phyloP scores from a whole-genome alignment of 495 filamentous ascomycete species.

The Darksidea phi region DNA sequence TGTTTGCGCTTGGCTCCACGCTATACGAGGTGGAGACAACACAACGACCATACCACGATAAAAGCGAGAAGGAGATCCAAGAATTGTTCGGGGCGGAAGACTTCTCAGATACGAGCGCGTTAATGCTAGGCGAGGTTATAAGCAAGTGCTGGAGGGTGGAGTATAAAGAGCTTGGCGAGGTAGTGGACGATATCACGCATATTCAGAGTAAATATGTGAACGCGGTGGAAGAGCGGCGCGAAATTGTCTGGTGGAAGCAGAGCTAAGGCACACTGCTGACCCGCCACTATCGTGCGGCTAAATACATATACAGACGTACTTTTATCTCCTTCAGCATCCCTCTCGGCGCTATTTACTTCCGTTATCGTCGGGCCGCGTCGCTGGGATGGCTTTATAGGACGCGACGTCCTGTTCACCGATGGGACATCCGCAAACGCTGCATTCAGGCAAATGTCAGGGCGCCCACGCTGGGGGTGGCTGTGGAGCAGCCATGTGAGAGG shows the following conservation, averaged over 20 bases:
- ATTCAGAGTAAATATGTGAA: neutral
- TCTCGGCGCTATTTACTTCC: neutral
- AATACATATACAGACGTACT: neutral
- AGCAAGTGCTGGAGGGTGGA: neutral
- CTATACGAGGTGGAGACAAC: slow-evolving; percentile 38
- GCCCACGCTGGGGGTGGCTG: no score
- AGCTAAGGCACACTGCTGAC: neutral
- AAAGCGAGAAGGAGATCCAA: neutral
- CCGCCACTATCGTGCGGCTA: neutral
- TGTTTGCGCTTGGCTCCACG: slow-evolving; percentile 40
- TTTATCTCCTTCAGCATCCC: neutral
- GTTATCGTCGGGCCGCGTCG: neutral
- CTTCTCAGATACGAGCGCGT: neutral
- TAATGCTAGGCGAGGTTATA: slow-evolving; percentile 3
- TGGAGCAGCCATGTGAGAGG: no score
- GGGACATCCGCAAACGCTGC: no score
- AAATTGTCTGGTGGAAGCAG: neutral
- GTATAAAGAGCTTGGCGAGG: neutral
- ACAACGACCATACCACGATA: slow-evolving; percentile 33
- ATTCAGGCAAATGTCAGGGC: no score
- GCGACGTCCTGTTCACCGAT: neutral
- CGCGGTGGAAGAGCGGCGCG: neutral
- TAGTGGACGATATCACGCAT: neutral
- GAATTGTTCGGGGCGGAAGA: neutral
- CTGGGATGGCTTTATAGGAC: neutral